Base-by-base conservation (phyloP, 345 rosid genomes). In the Eucalyptus coolabah region DNA sequence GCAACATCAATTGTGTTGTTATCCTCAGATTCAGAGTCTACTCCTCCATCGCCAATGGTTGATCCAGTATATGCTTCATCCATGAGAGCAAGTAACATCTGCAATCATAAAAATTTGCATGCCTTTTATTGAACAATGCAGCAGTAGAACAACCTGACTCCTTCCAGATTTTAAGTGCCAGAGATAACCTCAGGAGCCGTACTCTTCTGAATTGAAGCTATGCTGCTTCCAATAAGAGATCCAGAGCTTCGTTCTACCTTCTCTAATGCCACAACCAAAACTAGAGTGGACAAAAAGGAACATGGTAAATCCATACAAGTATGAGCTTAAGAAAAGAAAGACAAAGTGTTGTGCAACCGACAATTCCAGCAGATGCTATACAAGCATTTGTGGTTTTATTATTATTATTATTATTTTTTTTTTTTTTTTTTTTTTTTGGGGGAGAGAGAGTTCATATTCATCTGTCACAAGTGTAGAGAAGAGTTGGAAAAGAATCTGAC, bases 21-120 rank as follows among this genome's bases (percentile, higher is more conserved):
- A 88, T 97, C 99, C 93, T 97, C 99, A 80, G 99, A 97, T 94
- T 96, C 98, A 88, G 97, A 97, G 94, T 96, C 97, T 88, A 92
- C 98, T 88, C 97, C 98, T 88, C 97, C 98, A 92, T 96, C 96
- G 50, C 95, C 98, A 23, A 98, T 96, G 90, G 97, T 96, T 86
- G 99, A 98, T 93, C 99, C 99, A 77, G 98, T 97, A 91, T 98
- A 98, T 49, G 99, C 99, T 92, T 98, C 99, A 94, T 98, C 99
- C 99, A 98, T 98, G 90, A 98, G 98, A 56, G 97, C 98, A 93
- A 97, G 97, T 87, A 98, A 94, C 99, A 98, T 97, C 99, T 97
- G 95, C 89, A 90, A 87, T 87, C 88, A 93, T 23, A 90, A 50
- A 94, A 90, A 88, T 67, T 40, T 67, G 60, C 69, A 54, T 82